Evolutionary conservation across 345 rosid species (phyloP).

Genomic region (Populus tremula): DNA sequence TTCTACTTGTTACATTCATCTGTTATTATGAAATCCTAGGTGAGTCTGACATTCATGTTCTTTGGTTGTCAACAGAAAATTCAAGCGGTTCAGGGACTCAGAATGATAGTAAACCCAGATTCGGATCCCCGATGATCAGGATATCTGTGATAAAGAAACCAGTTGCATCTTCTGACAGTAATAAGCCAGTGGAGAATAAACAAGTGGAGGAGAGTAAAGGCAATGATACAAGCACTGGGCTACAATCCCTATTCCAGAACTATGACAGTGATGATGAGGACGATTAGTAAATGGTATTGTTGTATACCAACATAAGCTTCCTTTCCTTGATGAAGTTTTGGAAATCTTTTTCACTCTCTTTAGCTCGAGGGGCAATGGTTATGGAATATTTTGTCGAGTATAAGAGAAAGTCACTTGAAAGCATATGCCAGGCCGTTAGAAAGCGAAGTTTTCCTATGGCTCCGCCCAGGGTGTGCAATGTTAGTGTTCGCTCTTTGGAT

Average conservation of each 20-base stretch:
- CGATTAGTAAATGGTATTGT: conserved; percentile 28
- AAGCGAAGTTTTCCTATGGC: not conserved
- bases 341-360: no score
- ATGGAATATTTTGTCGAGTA: not conserved
- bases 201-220: conserved; percentile 23
- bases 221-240: conserved; percentile 27
- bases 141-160: conserved; percentile 57
- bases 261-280: conserved; percentile 69
- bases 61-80: conserved; percentile 21
- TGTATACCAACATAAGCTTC: no score
- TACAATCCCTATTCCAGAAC: conserved; percentile 55
- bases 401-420: not conserved
- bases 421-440: not conserved
- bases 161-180: conserved; percentile 15
- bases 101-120: conserved; percentile 29
- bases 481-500: not conserved
- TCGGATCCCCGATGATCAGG: conserved; percentile 31
- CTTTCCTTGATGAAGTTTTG: no score
- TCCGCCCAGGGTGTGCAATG: not conserved
- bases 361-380: no score
- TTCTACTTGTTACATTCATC: not conserved
- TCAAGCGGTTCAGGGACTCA: conserved; percentile 16
- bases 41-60: not conserved
- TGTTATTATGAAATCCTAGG: not conserved
- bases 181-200: conserved; percentile 28